Conservation (phyloP, 2,329 filamentous ascomycete genomes). For the Delphinella strobiligena region DNA sequence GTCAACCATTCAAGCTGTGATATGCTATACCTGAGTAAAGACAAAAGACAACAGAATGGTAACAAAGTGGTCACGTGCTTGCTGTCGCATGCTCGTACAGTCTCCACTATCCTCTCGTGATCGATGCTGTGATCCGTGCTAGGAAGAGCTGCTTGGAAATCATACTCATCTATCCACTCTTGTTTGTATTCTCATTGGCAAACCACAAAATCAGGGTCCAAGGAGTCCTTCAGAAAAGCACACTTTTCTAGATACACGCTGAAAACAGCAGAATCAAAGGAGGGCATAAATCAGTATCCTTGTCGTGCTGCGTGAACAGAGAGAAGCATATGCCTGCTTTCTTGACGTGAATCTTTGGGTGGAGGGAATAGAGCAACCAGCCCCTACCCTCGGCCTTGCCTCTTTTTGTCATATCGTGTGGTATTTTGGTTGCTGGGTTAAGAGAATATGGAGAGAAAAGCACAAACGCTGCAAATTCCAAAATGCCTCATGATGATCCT, state of each 20-base stretch:
- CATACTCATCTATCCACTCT: too few relatives aligned
- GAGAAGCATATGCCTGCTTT: not conserved
- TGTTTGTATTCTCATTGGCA: too few relatives aligned
- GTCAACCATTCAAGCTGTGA: too few relatives aligned
- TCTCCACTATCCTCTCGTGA: too few relatives aligned
- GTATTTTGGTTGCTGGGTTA: not conserved
- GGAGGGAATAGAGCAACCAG: not conserved
- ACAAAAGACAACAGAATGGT: too few relatives aligned
- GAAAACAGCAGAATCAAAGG: too few relatives aligned
- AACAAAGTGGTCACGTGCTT: too few relatives aligned
- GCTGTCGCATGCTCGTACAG: too few relatives aligned
- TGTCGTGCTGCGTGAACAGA: not conserved
- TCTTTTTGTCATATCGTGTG: not conserved
- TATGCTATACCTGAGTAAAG: too few relatives aligned
- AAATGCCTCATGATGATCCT: slow-evolving; percentile 3
- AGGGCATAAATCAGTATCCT: not conserved
- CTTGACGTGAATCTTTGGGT: not conserved
- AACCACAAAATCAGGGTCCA: not conserved
- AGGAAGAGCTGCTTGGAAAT: too few relatives aligned
- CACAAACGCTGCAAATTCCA: slow-evolving; percentile 8
- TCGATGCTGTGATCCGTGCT: too few relatives aligned
- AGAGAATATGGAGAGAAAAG: slow-evolving; percentile 2
- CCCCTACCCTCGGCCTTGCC: not conserved
- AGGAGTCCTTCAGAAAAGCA: not conserved
- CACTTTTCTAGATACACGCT: not conserved